Conservation (phyloP, 1,139 yeast genomes). For the Candida gigantensis region DNA sequence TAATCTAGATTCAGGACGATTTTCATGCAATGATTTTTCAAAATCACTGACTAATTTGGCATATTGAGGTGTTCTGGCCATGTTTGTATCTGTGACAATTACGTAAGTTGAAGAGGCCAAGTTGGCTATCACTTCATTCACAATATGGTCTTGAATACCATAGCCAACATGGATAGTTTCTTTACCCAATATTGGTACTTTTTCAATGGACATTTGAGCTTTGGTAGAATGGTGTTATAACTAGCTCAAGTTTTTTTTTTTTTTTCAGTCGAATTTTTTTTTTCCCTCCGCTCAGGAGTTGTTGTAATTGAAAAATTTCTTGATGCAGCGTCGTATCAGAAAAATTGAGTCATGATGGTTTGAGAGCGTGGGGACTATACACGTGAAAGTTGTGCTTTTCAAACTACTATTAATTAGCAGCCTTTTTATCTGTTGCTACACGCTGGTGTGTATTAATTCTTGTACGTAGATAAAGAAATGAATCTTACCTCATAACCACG, state of each 20-base stretch:
- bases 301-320: too few species aligned
- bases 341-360: too few species aligned
- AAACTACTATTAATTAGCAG: too few species aligned
- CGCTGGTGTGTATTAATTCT: too few species aligned
- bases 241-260: conserved; percentile 1
- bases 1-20: conserved; percentile 57
- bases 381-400: too few species aligned
- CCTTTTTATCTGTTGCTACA: too few species aligned
- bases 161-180: conserved; percentile 92
- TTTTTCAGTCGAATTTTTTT: conserved; percentile 1
- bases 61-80: conserved; percentile 69
- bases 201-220: conserved; percentile 39
- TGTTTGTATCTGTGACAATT: conserved; percentile 81
- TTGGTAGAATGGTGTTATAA: conserved; percentile 1
- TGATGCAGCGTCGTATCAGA: neutral
- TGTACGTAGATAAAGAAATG: too few species aligned
- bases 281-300: neutral
- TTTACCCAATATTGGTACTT: conserved; percentile 74
- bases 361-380: too few species aligned
- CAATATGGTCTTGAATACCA: conserved; percentile 75
- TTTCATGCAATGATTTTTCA: conserved; percentile 26
- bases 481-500: too few species aligned
- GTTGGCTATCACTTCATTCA: conserved; percentile 60
- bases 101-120: conserved; percentile 89
- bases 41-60: conserved; percentile 36